These are phyloP conservation scores for Biscogniauxia sp. DNA, from an alignment of 2,329 filamentous ascomycete genomes.

Conservation along the genomic window DNA sequence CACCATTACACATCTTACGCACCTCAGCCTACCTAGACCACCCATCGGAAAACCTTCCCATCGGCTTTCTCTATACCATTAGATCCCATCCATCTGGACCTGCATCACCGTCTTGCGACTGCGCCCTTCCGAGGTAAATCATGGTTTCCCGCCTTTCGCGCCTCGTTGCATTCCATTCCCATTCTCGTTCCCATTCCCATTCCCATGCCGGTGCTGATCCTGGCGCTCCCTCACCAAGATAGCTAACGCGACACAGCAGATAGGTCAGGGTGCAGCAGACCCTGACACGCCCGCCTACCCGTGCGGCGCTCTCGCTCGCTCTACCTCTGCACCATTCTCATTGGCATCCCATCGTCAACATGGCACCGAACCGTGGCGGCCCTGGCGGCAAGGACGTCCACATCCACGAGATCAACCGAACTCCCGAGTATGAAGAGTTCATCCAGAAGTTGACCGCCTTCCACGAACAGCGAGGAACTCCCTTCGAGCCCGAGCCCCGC, in stretches of 20 bases:
- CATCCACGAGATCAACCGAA: conserved; percentile 51
- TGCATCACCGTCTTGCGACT: background rate
- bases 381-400: conserved; percentile 28
- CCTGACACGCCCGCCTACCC: background rate
- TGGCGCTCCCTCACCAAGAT: too few relatives aligned
- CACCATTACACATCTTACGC: background rate
- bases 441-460: conserved; percentile 70
- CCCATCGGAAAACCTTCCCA: background rate
- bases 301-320: background rate
- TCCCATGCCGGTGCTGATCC: background rate
- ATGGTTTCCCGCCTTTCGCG: background rate
- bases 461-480: conserved; percentile 75
- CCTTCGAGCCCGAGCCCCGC: conserved; percentile 70
- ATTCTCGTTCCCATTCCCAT: background rate
- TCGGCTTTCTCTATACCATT: background rate
- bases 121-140: background rate
- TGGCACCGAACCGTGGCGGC: conserved; percentile 30
- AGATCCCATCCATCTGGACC: background rate
- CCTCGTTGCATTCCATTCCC: background rate
- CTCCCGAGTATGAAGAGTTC: conserved; percentile 74
- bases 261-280: background rate
- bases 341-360: conserved; percentile 13
- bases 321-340: background rate
- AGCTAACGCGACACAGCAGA: background rate
- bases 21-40: too few relatives aligned